Conservation (phyloP, 1,284 basidiomycete species). For the Exobasidium rhododendri region DNA sequence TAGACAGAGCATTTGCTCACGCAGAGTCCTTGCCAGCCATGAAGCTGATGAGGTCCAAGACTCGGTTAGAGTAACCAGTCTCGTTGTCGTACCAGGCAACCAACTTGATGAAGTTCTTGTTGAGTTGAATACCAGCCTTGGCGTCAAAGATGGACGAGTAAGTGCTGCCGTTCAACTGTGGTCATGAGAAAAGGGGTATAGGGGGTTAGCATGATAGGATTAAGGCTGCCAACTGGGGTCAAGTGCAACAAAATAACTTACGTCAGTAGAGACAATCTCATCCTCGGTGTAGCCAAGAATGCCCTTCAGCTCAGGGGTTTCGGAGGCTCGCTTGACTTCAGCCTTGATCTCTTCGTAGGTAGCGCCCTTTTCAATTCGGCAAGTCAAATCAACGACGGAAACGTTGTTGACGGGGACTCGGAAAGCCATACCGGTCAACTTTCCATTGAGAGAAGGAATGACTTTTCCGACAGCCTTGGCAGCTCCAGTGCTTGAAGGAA, state of each 20-base stretch:
- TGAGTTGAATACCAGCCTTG: conserved; percentile 86
- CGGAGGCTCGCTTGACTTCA: conserved; percentile 77
- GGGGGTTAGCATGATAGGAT: too few species aligned
- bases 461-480: conserved; percentile 99
- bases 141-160: conserved; percentile 66
- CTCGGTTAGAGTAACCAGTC: conserved; percentile 93
- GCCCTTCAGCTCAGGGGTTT: conserved; percentile 65
- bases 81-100: conserved; percentile 81
- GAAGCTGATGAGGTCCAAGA: conserved; percentile 82
- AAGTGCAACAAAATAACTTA: too few species aligned
- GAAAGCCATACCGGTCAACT: conserved; percentile 90
- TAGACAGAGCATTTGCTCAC: conserved; percentile 30
- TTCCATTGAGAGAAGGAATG: conserved; percentile 94
- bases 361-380: conserved; percentile 76
- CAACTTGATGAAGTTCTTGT: conserved; percentile 90
- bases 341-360: conserved; percentile 89
- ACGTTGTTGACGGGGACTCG: conserved; percentile 96
- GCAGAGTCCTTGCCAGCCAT: conserved; percentile 64
- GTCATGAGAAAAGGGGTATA: background rate
- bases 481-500: conserved; percentile 97
- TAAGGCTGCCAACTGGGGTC: too few species aligned
- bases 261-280: conserved; percentile 70
- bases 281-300: conserved; percentile 96
- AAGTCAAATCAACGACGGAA: conserved; percentile 96
- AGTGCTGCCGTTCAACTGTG: conserved; percentile 17